Evolutionary conservation across 2,329 filamentous ascomycete genomes (phyloP), one percentile per base, ranked within the genome.

Genomic region (Piedraia hortae): DNA sequence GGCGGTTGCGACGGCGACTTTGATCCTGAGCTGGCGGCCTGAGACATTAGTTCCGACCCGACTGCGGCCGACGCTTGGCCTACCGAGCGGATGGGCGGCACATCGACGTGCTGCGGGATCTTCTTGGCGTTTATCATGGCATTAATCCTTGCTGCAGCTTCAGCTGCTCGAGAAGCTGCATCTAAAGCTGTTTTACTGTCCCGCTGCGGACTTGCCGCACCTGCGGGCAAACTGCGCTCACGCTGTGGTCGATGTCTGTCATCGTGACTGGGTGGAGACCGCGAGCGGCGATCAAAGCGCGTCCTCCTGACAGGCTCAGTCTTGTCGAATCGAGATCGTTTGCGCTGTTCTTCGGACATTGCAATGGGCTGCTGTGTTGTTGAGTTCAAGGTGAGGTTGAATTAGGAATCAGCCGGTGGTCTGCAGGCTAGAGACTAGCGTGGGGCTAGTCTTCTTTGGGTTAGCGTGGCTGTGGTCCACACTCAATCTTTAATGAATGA

Each of bases 201-300:
- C 26, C 34, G 37, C 15, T 31, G 24, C 21, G 23, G 30, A 20
- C 22, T 31, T 23, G 75, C 75, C 13, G 71, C 69, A 6, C 35
- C 38, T 28, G 37, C 37, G 8, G 54, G 54, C 10, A 80, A 80
- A 44, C 78, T 91, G 34, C 82, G 72, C 36, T 75, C 77, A 42
- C 82, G 67, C 9, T 8, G 21, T 10, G 13, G 4, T 34, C 58
- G 53, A 20, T 61, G 49, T 29, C 88, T 74, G 12, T 63, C 54
- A 34, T 66, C 62, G 37, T 63, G 59, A 12, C 56, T 47, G 27
- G 12, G 63, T 9, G 33, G 34, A 12, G 32, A 32, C 32, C 77
- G 71, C 26, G 85, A 93, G 36, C 85, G 71, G 36, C 80, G 66
- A 48, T 91, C 82, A 47, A 90, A 91, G 42, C 80, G 64, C 21